phyloP scores from a whole-genome alignment of 352 stramenopile genomes.

The Phytophthora pluvialis region DNA sequence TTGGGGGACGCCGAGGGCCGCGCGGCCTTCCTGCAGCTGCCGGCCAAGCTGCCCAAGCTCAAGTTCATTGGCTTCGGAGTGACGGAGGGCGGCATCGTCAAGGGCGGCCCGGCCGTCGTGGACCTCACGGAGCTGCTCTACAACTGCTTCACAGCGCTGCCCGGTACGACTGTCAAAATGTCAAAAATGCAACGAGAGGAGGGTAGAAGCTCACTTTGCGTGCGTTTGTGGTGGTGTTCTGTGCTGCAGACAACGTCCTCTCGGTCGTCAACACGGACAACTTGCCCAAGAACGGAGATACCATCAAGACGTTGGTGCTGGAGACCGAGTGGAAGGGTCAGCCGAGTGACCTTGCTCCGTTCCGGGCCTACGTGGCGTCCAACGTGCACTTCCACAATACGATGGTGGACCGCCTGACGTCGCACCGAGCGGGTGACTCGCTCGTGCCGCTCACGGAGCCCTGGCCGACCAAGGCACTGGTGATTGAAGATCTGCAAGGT shows the following conservation, averaged over 20 bases:
- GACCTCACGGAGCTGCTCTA: constrained; percentile 63
- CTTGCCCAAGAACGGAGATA: constrained; percentile 69
- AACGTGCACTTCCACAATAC: constrained; percentile 85
- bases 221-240: no score
- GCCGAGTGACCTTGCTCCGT: constrained; percentile 26
- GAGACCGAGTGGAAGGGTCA: constrained; percentile 32
- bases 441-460: constrained; percentile 73
- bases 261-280: constrained; percentile 90
- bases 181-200: constrained; percentile 7
- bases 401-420: constrained; percentile 84
- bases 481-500: constrained; percentile 69
- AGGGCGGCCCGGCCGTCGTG: constrained; percentile 41
- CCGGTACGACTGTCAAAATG: constrained; percentile 28
- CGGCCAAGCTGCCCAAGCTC: constrained; percentile 46
- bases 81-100: constrained; percentile 58
- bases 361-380: constrained; percentile 45
- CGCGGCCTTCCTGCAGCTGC: constrained; percentile 45
- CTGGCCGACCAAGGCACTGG: constrained; percentile 65
- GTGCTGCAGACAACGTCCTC: constrained; percentile 52
- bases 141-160: constrained; percentile 42
- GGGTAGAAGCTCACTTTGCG: neutral
- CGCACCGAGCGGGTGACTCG: constrained; percentile 47
- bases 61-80: constrained; percentile 67
- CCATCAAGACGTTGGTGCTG: constrained; percentile 55
- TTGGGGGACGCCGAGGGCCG: constrained; percentile 41